phyloP scores from a whole-genome alignment of 176 grass and related monocot species.

The Carex pumila region DNA sequence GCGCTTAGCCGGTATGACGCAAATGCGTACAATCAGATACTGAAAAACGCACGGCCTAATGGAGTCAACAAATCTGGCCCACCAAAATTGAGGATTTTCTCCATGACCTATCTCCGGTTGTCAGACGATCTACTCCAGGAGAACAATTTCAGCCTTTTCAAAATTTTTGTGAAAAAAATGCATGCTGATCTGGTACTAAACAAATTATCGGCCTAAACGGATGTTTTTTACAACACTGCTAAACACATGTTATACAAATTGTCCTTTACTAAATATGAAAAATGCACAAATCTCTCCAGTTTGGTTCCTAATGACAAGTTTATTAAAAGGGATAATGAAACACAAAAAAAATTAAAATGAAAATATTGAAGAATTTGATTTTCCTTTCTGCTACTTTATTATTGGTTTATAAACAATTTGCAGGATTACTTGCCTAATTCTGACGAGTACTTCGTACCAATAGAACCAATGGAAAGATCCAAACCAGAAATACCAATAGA shows the following conservation, averaged over 20 bases:
- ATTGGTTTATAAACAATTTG: not conserved
- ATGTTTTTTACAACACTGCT: too few species aligned
- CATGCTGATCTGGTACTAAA: slow-evolving; percentile 70
- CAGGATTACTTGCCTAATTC: slow-evolving; percentile 54
- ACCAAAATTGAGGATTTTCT: slow-evolving; percentile 46
- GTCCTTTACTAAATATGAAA: not conserved
- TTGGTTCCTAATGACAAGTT: too few species aligned
- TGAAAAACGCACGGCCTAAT: slow-evolving; percentile 62
- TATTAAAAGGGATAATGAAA: too few species aligned
- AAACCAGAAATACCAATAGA: slow-evolving; percentile 33
- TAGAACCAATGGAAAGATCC: slow-evolving; percentile 48
- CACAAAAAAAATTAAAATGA: too few species aligned
- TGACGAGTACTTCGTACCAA: slow-evolving; percentile 24
- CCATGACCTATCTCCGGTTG: slow-evolving; percentile 80
- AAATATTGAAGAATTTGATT: not conserved
- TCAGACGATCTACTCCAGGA: slow-evolving; percentile 52
- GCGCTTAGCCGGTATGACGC: slow-evolving; percentile 62
- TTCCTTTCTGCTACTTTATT: not conserved
- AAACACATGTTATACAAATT: not conserved
- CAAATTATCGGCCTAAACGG: too few species aligned
- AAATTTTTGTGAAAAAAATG: slow-evolving; percentile 82
- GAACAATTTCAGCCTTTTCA: slow-evolving; percentile 60
- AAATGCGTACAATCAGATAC: slow-evolving; percentile 75
- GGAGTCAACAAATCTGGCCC: slow-evolving; percentile 44
- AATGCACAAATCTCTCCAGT: not conserved